Percentiles rank a stretch among this genome's conserved stretches.
These are phyloP conservation scores for Phytophthora ramorum DNA, from an alignment of 352 stramenopile species.

Conservation along the genomic window DNA sequence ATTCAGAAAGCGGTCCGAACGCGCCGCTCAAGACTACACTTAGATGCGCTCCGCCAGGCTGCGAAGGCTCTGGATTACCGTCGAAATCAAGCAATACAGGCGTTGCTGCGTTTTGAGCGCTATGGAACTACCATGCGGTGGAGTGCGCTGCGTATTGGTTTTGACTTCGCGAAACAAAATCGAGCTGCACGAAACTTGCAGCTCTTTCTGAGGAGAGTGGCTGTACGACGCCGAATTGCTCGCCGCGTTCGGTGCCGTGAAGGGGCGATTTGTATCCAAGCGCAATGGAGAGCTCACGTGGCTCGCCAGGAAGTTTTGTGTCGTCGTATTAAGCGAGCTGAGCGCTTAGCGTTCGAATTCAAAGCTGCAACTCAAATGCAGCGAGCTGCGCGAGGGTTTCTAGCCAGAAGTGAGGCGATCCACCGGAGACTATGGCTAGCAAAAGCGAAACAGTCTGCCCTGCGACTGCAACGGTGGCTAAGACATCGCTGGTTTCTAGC, in stretches of 20 bases:
- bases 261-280: constrained; percentile 47
- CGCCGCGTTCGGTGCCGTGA: constrained; percentile 23
- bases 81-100: constrained; percentile 47
- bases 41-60: constrained; percentile 46
- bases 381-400: constrained; percentile 23
- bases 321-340: constrained; percentile 7
- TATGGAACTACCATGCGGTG: constrained; percentile 65
- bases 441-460: constrained; percentile 17
- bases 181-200: constrained; percentile 55
- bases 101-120: constrained; percentile 62
- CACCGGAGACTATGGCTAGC: constrained; percentile 25
- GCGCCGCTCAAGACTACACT: constrained; percentile 42
- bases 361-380: constrained; percentile 42
- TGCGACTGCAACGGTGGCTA: constrained; percentile 32
- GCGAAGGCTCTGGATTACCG: constrained; percentile 51
- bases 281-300: constrained; percentile 37
- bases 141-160: constrained; percentile 59
- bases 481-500: constrained; percentile 20
- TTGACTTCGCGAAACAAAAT: constrained; percentile 61
- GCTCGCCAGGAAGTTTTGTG: constrained; percentile 28
- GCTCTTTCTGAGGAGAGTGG: constrained; percentile 53
- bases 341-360: constrained; percentile 21
- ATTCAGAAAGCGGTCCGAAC: constrained; percentile 58
- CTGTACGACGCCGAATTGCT: constrained; percentile 37
- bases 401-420: constrained; percentile 30